These are phyloP conservation scores for peach (Prunus persica) DNA, from an alignment of 306 rosid genomes.

Conservation along the genomic window Prunus_persica_NCBIv2 NC_034009.1:23966001-23966500, in stretches of 20 bases:
- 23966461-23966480: not conserved
- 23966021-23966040: not conserved
- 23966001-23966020: not conserved
- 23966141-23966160: constrained; percentile 60
- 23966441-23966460: not conserved
- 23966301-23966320: not conserved
- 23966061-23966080: not conserved
- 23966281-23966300: not conserved
- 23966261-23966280: not conserved
- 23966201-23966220: constrained; percentile 66
- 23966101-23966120: not conserved
- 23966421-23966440: not conserved
- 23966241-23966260: constrained; percentile 7
- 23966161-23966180: constrained; percentile 43
- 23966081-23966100: not conserved
- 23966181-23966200: constrained; percentile 50
- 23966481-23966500: not conserved
- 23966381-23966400: not conserved
- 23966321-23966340: not conserved
- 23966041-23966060: not conserved
- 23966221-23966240: constrained; percentile 65
- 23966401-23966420: not conserved
- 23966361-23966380: not conserved
- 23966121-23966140: constrained; percentile 7
- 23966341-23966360: not conserved